These are phyloP conservation scores for Tuber microsphaerosporum DNA, from an alignment of 495 filamentous ascomycete genomes.

Conservation along the genomic window DNA sequence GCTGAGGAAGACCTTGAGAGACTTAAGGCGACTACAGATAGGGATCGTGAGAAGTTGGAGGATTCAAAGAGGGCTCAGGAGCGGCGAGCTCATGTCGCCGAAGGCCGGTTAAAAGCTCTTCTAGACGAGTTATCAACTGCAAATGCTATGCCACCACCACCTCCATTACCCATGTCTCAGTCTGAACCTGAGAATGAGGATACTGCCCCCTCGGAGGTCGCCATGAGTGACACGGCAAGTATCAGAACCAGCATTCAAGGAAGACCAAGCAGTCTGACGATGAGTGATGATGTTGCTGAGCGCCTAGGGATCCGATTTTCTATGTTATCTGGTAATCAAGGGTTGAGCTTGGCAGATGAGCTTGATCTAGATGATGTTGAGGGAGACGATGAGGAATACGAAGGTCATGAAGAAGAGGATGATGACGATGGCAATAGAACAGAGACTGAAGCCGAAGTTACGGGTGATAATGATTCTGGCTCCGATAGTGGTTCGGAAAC, in stretches of 20 bases:
- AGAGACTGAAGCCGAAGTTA: slow-evolving; percentile 28
- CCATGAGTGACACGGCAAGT: slow-evolving; percentile 69
- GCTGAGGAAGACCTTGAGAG: slow-evolving; percentile 79
- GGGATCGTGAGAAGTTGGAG: slow-evolving; percentile 75
- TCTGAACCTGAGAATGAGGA: slow-evolving; percentile 53
- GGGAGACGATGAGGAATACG: slow-evolving; percentile 47
- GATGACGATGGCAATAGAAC: slow-evolving; percentile 29
- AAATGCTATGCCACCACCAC: slow-evolving; percentile 54
- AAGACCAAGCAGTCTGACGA: slow-evolving; percentile 42
- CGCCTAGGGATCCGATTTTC: slow-evolving; percentile 57
- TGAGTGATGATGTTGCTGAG: slow-evolving; percentile 45
- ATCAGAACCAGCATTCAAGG: slow-evolving; percentile 69
- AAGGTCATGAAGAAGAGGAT: slow-evolving; percentile 22
- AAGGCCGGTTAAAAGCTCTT: slow-evolving; percentile 74
- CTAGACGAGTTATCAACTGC: slow-evolving; percentile 74
- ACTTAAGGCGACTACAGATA: slow-evolving; percentile 66
- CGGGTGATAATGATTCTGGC: slow-evolving; percentile 35
- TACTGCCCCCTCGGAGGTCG: slow-evolving; percentile 37
- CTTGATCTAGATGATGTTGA: slow-evolving; percentile 74
- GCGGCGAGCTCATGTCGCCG: slow-evolving; percentile 74
- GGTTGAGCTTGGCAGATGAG: slow-evolving; percentile 81
- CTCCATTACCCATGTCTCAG: slow-evolving; percentile 40
- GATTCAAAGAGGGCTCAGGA: slow-evolving; percentile 73
- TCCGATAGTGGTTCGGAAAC: slow-evolving; percentile 26
- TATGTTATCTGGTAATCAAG: slow-evolving; percentile 53